Evolutionary conservation across 148 eudicot species (phyloP).

Genomic region (Vaccinium macrocarpon): DNA sequence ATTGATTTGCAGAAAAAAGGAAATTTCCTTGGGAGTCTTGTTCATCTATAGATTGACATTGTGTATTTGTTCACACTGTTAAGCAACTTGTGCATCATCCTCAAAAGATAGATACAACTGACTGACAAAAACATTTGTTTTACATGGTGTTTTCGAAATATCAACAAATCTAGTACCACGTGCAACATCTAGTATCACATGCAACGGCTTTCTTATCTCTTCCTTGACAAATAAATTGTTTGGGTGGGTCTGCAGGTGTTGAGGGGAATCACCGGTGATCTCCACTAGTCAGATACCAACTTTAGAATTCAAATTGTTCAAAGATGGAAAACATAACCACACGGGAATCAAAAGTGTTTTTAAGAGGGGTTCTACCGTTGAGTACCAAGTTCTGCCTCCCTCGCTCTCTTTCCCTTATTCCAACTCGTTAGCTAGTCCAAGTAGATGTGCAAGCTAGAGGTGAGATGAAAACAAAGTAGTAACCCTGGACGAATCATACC

Average conservation of each 20-base stretch:
- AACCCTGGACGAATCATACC: slow-evolving; percentile 40
- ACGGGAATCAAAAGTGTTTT: neutral
- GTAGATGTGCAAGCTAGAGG: neutral
- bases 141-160: neutral
- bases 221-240: neutral
- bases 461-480: neutral
- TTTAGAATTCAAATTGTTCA: neutral
- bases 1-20: neutral
- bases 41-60: neutral
- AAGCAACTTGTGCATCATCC: neutral
- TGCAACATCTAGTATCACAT: neutral
- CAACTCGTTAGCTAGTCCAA: neutral
- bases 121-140: neutral
- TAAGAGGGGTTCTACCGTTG: neutral
- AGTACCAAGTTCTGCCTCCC: neutral
- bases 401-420: neutral
- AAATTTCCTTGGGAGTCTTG: neutral
- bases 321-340: neutral
- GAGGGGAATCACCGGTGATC: neutral
- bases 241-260: neutral
- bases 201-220: neutral
- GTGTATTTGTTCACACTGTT: neutral
- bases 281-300: neutral
- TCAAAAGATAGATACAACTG: neutral
- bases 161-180: neutral